Conservation (phyloP, 805 yeast genomes). For the Novakomyces olei region DNA sequence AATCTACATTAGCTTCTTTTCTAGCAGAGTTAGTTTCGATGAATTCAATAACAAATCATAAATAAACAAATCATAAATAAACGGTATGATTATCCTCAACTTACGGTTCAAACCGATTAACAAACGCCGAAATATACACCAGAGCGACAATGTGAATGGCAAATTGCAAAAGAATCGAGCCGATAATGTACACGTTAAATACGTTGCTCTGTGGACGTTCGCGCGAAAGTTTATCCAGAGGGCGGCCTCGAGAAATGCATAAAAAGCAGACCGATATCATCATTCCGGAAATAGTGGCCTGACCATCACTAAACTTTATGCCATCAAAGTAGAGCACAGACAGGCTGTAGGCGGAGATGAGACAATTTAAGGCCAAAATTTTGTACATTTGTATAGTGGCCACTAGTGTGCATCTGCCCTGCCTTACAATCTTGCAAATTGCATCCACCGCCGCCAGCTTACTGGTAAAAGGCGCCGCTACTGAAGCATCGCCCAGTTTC, state of each 20-base stretch:
- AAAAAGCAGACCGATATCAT: conserved; percentile 82
- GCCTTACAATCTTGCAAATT: conserved; percentile 82
- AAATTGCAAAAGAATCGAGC: conserved; percentile 89
- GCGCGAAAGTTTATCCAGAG: conserved; percentile 68
- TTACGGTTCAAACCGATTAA: conserved; percentile 77
- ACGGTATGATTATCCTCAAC: too few species aligned
- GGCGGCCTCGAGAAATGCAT: conserved; percentile 83
- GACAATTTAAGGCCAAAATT: conserved; percentile 86
- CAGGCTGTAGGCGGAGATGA: conserved; percentile 86
- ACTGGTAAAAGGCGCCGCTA: conserved; percentile 96
- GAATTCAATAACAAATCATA: too few species aligned
- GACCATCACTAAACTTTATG: conserved; percentile 93
- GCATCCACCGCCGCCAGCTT: conserved; percentile 80
- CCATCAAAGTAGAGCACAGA: conserved; percentile 91
- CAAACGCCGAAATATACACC: conserved; percentile 62
- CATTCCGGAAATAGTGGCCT: conserved; percentile 90
- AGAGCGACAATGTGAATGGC: conserved; percentile 72
- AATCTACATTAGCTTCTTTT: conserved; percentile 27
- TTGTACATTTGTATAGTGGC: conserved; percentile 98
- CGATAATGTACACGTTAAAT: conserved; percentile 89
- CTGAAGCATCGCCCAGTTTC: conserved; percentile 94
- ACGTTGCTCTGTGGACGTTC: conserved; percentile 96
- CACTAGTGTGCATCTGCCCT: conserved; percentile 93
- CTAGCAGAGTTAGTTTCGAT: too few species aligned
- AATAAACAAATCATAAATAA: too few species aligned